Conservation (phyloP, 2,329 filamentous ascomycete genomes). For the Colletotrichum simmondsii region DNA sequence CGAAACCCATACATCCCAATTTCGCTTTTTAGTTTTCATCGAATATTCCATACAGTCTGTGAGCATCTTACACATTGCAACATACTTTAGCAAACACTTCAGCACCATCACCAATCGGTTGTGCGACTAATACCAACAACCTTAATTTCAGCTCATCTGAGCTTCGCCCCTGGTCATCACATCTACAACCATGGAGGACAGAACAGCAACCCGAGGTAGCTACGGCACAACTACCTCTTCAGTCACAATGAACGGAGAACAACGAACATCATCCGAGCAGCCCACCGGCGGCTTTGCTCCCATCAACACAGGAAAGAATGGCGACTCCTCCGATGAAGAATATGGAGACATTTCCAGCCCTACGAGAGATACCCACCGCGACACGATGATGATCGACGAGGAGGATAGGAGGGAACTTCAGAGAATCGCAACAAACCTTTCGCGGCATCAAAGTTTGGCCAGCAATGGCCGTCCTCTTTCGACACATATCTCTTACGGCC, state of each 20-base stretch:
- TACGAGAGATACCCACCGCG: conserved; percentile 18
- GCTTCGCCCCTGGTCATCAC: conserved; percentile 3
- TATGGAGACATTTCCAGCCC: conserved; percentile 5
- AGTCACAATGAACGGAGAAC: conserved; percentile 13
- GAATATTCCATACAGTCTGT: background rate
- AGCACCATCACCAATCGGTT: background rate
- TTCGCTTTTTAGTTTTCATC: background rate
- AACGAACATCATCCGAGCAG: conserved; percentile 1
- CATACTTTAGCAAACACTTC: background rate
- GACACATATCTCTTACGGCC: conserved; percentile 18
- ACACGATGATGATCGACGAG: conserved; percentile 41
- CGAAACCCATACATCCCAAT: background rate
- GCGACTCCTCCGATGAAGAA: conserved; percentile 11
- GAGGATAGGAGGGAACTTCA: conserved; percentile 49
- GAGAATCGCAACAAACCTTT: conserved; percentile 52
- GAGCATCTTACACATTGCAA: background rate
- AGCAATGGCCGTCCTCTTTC: conserved; percentile 33
- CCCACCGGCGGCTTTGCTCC: conserved; percentile 15
- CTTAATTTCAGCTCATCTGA: conserved; percentile 4
- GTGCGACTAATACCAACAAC: background rate
- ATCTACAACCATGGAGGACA: conserved; percentile 4
- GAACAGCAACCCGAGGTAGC: conserved; percentile 10
- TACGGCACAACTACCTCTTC: conserved; percentile 12
- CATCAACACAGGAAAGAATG: conserved; percentile 21
- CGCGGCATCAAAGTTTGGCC: conserved; percentile 45